Evolutionary conservation across 2,329 filamentous ascomycete genomes (phyloP), one percentile per base, ranked within the genome.

Genomic region (Microsporum audouinii): DNA sequence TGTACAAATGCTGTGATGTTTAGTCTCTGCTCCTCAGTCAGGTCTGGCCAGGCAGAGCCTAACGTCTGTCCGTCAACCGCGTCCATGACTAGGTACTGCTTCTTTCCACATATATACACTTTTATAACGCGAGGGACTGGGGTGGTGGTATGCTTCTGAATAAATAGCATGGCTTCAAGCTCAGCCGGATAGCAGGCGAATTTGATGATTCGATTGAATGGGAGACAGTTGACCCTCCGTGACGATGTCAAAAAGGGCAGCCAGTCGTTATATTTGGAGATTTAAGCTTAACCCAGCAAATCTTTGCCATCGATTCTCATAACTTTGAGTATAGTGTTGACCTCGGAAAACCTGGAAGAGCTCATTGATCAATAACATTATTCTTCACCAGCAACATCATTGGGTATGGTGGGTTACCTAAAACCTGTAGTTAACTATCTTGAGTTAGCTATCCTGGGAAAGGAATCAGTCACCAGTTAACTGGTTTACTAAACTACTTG

Each of bases 71-170:
- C 55, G 33, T 55, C 43, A 2, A 53, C 39, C 38, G 27, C 39
- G 29, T 61, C 56, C 51, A 61, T 38, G 36, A 53, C 27, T 12
- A 61, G 10, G 29, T 61, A 31, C 23, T 41, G 55, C 12, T 45
- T 53, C 39, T 61, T 31, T 23, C 55, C 60, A 29, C 49, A 53
- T 10, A 27, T 45, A 12, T 61, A 61, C 55, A 33, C 43, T 53
- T 61, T 57, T 41, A 14, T 34, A 14, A 61, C 47, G 31, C 34
- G 23, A 31, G 60, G 60, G n/a, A 61, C 39, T 5, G 55, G 60
- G 14, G 59, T 61, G 29, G 60, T 61, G 17, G 60, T 61, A 39
- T 61, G 29, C 36, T 58, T 33, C 39, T 55, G 55, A 31, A 51
- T 55, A 36, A 31, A 61, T 43, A 51, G 53, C 43, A 61, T 58